Evolutionary conservation across 495 filamentous ascomycete genomes (phyloP), one percentile per base, ranked within the genome.

Genomic region (Hyaloscypha hepaticicola): DNA sequence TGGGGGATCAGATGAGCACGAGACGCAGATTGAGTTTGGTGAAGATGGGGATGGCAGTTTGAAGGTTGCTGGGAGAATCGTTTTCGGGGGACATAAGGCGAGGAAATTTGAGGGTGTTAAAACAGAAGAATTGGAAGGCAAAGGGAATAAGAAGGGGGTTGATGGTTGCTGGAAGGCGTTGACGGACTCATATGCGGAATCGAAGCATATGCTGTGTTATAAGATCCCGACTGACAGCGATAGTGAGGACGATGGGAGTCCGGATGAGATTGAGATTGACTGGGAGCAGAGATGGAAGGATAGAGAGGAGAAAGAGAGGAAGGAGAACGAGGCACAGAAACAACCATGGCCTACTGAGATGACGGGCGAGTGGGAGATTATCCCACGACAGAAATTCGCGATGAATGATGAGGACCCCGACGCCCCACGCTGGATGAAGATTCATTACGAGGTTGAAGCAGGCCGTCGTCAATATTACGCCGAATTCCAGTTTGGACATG

Each of bases 361-460:
- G 52, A 56, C 52, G 52, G 52, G 52, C 22, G 52, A 56, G 22
- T 56, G 52, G 52, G 26, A 56, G 27, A 56, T 56, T 56, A 56
- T 31, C 22, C 27, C 27, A 31, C 22, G 52, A 31, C 52, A 56
- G 52, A 27, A 4, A 56, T 31, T 27, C 27, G 26, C 24, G 6
- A 26, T 56, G 22, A 31, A 56, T 56, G 24, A 56, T 27, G 52
- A 56, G 22, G 52, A 56, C 52, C 52, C 52, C 26, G 27, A 6
- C 27, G 52, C 52, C 22, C 52, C 22, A 56, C 52, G 27, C 24
- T 27, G 24, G 24, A 56, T 56, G 52, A 26, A 56, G 27, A 56
- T 56, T 56, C 52, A 27, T 31, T 26, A 56, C 19, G 52, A 56
- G 25, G 52, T 22, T 56, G 52, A 56, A 19, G 52, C 24, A 31